These are phyloP conservation scores for Gossypium raimondii DNA, from an alignment of 345 rosid genomes.

Conservation along the genomic window DNA sequence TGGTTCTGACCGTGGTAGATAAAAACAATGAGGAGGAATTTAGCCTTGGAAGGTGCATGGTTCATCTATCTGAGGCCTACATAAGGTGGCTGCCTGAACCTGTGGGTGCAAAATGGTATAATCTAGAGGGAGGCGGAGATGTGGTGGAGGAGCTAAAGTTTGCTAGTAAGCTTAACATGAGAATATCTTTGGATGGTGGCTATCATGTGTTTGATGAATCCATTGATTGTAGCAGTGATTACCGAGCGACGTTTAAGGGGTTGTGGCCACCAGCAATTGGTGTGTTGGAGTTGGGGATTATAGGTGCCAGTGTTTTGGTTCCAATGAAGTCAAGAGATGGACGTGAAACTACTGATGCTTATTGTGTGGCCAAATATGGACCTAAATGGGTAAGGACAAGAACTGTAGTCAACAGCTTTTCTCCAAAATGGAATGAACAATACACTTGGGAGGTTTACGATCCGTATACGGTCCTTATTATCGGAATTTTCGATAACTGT, in stretches of 20 bases:
- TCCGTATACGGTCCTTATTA: background rate
- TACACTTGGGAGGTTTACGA: background rate
- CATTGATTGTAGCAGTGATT: conserved; percentile 32
- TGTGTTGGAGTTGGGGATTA: conserved; percentile 36
- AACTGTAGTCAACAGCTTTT: conserved; percentile 28
- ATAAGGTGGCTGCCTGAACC: background rate
- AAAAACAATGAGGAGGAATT: background rate
- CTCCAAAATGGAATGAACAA: conserved; percentile 15
- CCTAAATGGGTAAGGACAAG: conserved; percentile 42
- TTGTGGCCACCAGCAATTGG: conserved; percentile 30
- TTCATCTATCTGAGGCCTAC: background rate
- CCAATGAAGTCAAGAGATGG: conserved; percentile 41
- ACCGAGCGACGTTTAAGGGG: conserved; percentile 29
- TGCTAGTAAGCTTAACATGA: conserved; percentile 31
- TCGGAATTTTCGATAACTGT: background rate
- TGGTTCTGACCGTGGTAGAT: conserved; percentile 59
- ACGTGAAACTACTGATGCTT: conserved; percentile 35
- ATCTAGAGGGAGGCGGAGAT: background rate
- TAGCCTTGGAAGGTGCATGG: background rate
- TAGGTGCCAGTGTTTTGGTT: conserved; percentile 29
- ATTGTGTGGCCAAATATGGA: conserved; percentile 47
- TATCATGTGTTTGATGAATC: conserved; percentile 46
- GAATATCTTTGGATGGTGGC: conserved; percentile 37
- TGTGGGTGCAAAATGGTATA: background rate
- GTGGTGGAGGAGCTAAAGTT: conserved; percentile 27